Evolutionary conservation across 441 rosid genomes (phyloP).

Genomic region (Oxalis stricta): DNA sequence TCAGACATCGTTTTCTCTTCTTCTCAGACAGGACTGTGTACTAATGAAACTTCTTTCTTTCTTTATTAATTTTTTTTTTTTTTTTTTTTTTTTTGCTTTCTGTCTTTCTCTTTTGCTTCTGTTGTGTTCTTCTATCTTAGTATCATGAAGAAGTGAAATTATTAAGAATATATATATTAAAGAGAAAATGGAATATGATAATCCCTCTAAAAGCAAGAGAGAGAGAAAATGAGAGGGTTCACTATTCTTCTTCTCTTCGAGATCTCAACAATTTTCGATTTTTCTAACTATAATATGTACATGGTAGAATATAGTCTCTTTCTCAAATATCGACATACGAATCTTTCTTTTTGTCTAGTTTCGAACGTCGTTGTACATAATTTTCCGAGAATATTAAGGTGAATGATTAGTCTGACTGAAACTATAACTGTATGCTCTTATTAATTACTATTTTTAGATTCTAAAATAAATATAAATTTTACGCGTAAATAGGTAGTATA

Average conservation of each 20-base stretch:
- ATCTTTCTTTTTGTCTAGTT: no score
- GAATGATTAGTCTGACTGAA: no score
- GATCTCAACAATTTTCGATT: conserved; percentile 17
- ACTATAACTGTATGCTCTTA: no score
- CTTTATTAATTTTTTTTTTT: conserved; percentile 5
- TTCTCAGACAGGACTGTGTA: no score
- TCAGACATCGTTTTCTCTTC: conserved; percentile 35
- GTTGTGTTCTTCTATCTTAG: conserved; percentile 21
- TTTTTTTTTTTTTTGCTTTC: conserved; percentile 3
- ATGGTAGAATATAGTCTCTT: neutral
- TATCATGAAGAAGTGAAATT: conserved; percentile 15
- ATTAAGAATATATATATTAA: conserved; percentile 16
- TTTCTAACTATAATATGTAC: conserved; percentile 13
- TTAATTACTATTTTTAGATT: no score
- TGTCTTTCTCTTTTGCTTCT: no score
- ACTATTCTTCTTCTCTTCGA: conserved; percentile 29
- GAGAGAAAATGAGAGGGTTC: conserved; percentile 21
- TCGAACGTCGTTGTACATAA: no score
- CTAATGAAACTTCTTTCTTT: conserved; percentile 30
- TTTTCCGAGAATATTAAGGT: no score
- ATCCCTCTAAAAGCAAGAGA: conserved; percentile 13
- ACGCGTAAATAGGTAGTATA: no score
- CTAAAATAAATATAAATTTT: no score
- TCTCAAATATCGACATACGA: neutral
- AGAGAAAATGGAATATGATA: conserved; percentile 11